These are phyloP conservation scores for Eutrema heterophyllum DNA, from an alignment of 345 rosid genomes.

Conservation along the genomic window DNA sequence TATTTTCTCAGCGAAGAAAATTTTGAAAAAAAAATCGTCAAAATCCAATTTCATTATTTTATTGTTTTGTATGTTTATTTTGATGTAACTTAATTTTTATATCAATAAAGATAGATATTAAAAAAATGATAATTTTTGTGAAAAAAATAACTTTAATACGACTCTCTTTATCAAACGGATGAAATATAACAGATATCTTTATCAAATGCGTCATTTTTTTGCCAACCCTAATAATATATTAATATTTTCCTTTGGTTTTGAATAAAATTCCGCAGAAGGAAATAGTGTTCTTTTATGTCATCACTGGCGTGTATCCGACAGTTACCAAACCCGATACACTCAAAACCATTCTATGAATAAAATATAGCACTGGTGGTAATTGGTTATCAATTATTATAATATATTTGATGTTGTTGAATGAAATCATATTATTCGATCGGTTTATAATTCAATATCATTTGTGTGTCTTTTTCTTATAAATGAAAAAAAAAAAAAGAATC, in stretches of 20 bases:
- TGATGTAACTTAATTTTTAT: too few species aligned
- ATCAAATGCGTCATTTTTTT: neutral
- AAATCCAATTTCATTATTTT: too few species aligned
- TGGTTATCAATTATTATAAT: neutral
- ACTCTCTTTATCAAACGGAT: too few species aligned
- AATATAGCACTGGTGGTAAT: neutral
- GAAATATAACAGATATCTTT: neutral
- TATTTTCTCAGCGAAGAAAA: too few species aligned
- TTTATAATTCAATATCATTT: neutral
- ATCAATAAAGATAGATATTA: too few species aligned
- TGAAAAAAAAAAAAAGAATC: neutral
- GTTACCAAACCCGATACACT: conserved; percentile 29
- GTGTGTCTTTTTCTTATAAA: neutral
- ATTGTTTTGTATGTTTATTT: too few species aligned
- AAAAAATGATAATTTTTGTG: too few species aligned
- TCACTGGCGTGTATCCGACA: conserved; percentile 20
- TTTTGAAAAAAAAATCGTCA: too few species aligned
- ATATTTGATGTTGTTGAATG: neutral
- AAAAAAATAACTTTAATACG: too few species aligned
- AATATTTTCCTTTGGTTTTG: neutral
- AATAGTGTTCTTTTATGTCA: conserved; percentile 2
- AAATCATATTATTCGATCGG: conserved; percentile 9
- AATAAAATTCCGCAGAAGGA: neutral
- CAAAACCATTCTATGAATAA: neutral
- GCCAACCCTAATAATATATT: neutral